Conservation (phyloP, 345 rosid genomes). For the Rhodamnia rubescens region DNA sequence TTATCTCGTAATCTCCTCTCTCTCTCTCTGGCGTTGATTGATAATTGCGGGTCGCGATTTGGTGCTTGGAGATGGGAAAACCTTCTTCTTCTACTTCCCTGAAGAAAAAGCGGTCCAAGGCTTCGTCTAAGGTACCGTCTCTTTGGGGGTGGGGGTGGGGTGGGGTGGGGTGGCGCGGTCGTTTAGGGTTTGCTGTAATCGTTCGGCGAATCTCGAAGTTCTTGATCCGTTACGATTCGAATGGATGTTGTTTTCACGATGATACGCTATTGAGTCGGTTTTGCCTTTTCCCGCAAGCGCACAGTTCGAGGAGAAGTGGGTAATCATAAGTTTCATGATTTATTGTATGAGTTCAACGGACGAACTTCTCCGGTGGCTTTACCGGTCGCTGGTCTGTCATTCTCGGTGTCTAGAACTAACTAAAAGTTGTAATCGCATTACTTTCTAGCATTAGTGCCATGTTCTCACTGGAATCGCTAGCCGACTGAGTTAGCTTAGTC, state of each 20-base stretch:
- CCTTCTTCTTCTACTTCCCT: conserved; percentile 5
- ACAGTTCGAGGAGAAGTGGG: background rate
- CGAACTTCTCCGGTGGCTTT: background rate
- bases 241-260: background rate
- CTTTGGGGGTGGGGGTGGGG: background rate
- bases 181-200: background rate
- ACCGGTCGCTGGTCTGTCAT: background rate
- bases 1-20: too few species aligned
- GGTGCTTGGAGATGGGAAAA: background rate
- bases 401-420: background rate
- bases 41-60: background rate
- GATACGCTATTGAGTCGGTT: background rate
- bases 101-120: conserved; percentile 37
- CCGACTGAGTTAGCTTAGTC: background rate
- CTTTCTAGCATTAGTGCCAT: background rate
- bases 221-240: background rate
- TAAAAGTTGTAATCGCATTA: background rate
- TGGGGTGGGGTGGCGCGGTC: background rate
- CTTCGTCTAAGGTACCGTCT: conserved; percentile 30
- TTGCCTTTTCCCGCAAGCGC: background rate
- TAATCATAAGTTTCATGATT: background rate
- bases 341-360: background rate
- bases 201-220: background rate
- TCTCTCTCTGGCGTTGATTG: background rate
- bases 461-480: background rate